phyloP scores from a whole-genome alignment of 495 filamentous ascomycete species.

The Podospora tetraspora region DNA sequence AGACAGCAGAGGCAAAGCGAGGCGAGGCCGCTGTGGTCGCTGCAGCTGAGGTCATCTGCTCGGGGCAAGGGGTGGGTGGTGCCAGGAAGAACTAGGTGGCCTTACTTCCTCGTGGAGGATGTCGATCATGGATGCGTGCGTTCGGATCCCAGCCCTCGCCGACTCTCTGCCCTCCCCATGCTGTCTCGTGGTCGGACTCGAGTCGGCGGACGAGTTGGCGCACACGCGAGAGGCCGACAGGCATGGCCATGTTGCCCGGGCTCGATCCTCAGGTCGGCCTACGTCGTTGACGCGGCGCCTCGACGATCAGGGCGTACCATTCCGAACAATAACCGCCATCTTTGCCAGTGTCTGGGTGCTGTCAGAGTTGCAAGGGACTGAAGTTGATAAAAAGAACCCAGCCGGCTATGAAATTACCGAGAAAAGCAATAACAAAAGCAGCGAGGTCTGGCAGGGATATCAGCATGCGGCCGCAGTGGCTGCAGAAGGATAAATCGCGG shows the following conservation, averaged over 20 bases:
- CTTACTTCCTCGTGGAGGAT: slow-evolving; percentile 9
- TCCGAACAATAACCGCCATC: background rate
- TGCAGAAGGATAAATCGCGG: slow-evolving; percentile 14
- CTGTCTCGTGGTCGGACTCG: slow-evolving; percentile 2
- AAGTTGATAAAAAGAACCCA: background rate
- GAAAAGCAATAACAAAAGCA: slow-evolving; percentile 7
- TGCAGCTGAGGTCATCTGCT: slow-evolving; percentile 13
- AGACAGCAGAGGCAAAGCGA: slow-evolving; percentile 9
- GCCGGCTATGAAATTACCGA: slow-evolving; percentile 3
- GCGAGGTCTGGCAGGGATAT: slow-evolving; percentile 8
- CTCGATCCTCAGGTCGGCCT: background rate
- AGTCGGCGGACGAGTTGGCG: background rate
- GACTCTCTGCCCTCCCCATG: background rate
- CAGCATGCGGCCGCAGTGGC: slow-evolving; percentile 7
- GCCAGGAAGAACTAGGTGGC: slow-evolving; percentile 4
- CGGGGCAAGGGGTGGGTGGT: background rate
- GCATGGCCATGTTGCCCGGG: slow-evolving; percentile 8
- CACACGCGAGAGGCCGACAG: slow-evolving; percentile 8
- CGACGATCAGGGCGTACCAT: background rate
- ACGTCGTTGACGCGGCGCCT: background rate
- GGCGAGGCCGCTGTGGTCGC: slow-evolving; percentile 6
- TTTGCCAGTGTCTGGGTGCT: slow-evolving; percentile 1
- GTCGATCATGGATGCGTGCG: slow-evolving; percentile 13
- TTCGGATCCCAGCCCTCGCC: slow-evolving; percentile 5
- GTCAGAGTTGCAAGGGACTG: background rate